phyloP scores from a whole-genome alignment of 2,329 filamentous ascomycete species.

The Trichophyton simii region DNA sequence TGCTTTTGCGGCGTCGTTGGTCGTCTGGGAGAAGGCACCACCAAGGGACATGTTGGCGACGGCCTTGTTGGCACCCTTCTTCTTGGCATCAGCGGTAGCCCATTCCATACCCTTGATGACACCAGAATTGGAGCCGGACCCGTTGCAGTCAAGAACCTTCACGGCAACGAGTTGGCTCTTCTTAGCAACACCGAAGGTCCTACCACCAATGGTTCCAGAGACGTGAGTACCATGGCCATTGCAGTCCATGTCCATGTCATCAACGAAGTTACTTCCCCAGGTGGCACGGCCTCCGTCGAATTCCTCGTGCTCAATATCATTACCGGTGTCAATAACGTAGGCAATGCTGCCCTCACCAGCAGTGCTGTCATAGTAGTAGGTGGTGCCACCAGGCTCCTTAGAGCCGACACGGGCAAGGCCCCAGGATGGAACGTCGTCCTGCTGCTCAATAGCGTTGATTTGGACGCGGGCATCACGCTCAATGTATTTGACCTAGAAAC shows the following conservation, averaged over 20 bases:
- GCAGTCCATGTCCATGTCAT: constrained; percentile 12
- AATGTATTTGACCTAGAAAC: constrained; percentile 13
- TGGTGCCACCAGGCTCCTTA: constrained; percentile 14
- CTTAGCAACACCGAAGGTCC: constrained; percentile 28
- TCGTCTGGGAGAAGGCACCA: constrained; percentile 24
- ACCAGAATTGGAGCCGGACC: constrained; percentile 34
- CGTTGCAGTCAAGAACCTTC: constrained; percentile 37
- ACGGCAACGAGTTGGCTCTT: constrained; percentile 33
- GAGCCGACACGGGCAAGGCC: constrained; percentile 26
- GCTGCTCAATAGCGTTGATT: constrained; percentile 11
- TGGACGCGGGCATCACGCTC: constrained; percentile 10
- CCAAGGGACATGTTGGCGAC: constrained; percentile 28
- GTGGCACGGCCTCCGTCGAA: constrained; percentile 27
- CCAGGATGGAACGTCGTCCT: constrained; percentile 21
- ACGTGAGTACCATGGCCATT: constrained; percentile 31
- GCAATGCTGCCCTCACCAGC: constrained; percentile 26
- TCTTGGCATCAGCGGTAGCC: constrained; percentile 23
- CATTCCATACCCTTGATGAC: constrained; percentile 40
- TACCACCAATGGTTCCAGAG: constrained; percentile 25
- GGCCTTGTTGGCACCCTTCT: constrained; percentile 20
- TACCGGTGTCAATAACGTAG: constrained; percentile 31
- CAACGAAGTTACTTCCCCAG: constrained; percentile 24
- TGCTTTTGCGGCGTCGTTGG: constrained; percentile 28
- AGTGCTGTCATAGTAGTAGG: constrained; percentile 26
- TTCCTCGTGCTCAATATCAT: constrained; percentile 23